Conservation (phyloP, 192 early-diverging fungal genomes). For the Rhizoclosmatium globosum region DNA sequence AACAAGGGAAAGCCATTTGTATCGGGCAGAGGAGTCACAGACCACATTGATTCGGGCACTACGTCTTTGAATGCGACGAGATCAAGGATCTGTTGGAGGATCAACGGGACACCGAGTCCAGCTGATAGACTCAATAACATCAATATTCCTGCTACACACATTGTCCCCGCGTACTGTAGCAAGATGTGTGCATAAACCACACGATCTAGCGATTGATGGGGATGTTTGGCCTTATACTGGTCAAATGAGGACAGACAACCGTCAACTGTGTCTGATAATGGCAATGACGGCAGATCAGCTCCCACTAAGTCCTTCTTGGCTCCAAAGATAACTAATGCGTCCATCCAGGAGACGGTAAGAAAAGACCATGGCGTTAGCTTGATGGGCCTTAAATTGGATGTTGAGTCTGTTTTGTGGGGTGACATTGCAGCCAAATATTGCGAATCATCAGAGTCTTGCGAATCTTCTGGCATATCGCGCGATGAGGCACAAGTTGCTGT, state of each 20-base stretch:
- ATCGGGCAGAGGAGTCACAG: neutral
- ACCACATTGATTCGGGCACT: neutral
- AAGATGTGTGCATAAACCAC: too few species aligned
- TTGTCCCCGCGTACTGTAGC: neutral
- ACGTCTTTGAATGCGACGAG: neutral
- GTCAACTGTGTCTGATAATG: neutral
- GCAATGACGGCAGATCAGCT: neutral
- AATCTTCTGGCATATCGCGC: too few species aligned
- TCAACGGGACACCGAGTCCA: neutral
- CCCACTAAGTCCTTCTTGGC: constrained; percentile 9
- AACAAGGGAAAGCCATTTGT: constrained; percentile 7
- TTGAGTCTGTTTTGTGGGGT: too few species aligned
- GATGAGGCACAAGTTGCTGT: too few species aligned
- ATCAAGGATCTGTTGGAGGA: constrained; percentile 33
- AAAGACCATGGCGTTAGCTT: constrained; percentile 10
- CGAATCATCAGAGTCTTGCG: too few species aligned
- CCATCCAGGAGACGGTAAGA: constrained; percentile 21
- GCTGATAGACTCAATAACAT: neutral
- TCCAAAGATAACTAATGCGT: neutral
- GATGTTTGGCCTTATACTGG: too few species aligned
- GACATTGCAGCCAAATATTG: too few species aligned
- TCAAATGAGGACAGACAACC: too few species aligned
- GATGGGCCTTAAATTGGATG: too few species aligned
- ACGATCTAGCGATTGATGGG: too few species aligned
- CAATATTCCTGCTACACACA: constrained; percentile 4